phyloP scores from a whole-genome alignment of 345 rosid genomes.

The Syzygium aqueum region DNA sequence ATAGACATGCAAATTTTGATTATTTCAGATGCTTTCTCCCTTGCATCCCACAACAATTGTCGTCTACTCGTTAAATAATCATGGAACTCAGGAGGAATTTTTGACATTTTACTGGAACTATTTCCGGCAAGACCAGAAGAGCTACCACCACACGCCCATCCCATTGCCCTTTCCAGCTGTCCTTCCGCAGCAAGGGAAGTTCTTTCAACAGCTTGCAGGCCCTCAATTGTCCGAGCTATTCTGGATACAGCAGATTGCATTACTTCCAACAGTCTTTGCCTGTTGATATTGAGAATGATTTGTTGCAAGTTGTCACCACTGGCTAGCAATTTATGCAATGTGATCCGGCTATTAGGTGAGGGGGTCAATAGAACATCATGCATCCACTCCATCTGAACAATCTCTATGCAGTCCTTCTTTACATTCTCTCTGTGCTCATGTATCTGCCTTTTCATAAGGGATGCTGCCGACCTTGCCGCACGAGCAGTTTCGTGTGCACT shows the following conservation, averaged over 20 bases:
- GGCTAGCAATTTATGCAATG: constrained; percentile 47
- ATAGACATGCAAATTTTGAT: constrained; percentile 66
- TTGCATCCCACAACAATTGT: constrained; percentile 61
- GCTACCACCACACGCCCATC: constrained; percentile 94
- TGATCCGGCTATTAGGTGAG: constrained; percentile 43
- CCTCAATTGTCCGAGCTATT: constrained; percentile 53
- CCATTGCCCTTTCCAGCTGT: constrained; percentile 93
- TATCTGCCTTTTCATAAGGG: constrained; percentile 60
- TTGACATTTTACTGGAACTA: constrained; percentile 54
- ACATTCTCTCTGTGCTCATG: constrained; percentile 65
- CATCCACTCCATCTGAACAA: constrained; percentile 93
- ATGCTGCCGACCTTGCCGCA: constrained; percentile 72
- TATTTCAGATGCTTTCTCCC: constrained; percentile 71
- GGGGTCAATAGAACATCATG: constrained; percentile 49
- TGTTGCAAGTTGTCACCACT: constrained; percentile 44
- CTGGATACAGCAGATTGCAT: constrained; percentile 51
- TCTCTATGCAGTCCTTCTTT: constrained; percentile 56
- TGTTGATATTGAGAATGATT: constrained; percentile 49
- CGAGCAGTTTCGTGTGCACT: constrained; percentile 76
- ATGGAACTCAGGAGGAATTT: constrained; percentile 81
- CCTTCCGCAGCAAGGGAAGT: constrained; percentile 70
- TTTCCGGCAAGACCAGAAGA: constrained; percentile 43
- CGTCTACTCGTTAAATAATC: constrained; percentile 66
- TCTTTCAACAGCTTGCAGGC: constrained; percentile 65
- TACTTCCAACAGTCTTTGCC: constrained; percentile 62